Conservation (phyloP, 306 rosid species). For the Dryas alaskensis region DNA sequence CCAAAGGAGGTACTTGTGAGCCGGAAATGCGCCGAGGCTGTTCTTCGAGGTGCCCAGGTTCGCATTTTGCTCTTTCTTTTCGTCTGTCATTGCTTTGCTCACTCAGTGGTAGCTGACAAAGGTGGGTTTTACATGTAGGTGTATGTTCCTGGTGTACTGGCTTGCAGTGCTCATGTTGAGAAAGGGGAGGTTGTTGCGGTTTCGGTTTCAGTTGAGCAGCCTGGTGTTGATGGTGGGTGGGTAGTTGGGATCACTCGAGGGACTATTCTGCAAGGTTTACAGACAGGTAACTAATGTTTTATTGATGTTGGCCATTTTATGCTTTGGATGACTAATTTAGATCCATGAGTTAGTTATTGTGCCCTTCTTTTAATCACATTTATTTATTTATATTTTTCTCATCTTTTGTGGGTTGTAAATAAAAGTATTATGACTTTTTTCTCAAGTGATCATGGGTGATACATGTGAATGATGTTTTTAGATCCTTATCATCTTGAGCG, state of each 20-base stretch:
- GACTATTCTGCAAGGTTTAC: slow-evolving; percentile 67
- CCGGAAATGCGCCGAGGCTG: slow-evolving; percentile 95
- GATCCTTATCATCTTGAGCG: slow-evolving; percentile 75
- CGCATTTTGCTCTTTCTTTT: neutral
- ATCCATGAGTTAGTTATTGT: no score
- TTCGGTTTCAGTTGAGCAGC: slow-evolving; percentile 86
- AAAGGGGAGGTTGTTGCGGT: slow-evolving; percentile 73
- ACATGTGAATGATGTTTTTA: slow-evolving; percentile 33
- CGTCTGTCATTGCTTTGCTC: neutral
- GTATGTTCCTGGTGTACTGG: slow-evolving; percentile 87
- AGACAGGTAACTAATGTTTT: slow-evolving; percentile 47
- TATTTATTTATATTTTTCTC: neutral
- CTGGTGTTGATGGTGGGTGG: slow-evolving; percentile 72
- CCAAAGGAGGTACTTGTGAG: slow-evolving; percentile 88
- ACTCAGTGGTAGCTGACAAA: neutral
- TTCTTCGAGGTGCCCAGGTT: slow-evolving; percentile 98
- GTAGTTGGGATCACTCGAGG: slow-evolving; percentile 78
- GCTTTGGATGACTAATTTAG: neutral
- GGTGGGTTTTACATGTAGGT: slow-evolving; percentile 41
- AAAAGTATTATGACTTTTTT: neutral
- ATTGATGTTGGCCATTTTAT: neutral
- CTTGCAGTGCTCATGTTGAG: slow-evolving; percentile 96
- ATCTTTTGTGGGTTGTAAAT: neutral
- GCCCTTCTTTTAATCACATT: neutral
- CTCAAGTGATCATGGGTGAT: neutral